phyloP scores from a whole-genome alignment of 2,329 filamentous ascomycete genomes.

The Hansfordia pulvinata region DNA sequence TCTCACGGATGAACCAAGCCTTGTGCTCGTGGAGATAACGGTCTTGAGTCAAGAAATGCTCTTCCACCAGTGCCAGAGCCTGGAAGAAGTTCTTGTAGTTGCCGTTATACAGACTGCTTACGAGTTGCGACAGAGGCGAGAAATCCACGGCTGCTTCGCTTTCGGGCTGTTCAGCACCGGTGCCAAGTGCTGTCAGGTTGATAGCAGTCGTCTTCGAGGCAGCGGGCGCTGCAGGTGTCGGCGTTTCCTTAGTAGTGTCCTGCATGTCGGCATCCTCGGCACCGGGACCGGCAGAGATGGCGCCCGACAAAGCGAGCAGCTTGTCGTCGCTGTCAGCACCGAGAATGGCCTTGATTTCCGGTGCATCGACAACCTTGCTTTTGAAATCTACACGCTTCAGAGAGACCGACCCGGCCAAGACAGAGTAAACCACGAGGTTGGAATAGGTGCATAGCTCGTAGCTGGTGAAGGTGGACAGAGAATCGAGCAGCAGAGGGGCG shows the following conservation, averaged over 20 bases:
- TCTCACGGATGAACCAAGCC: conserved; percentile 95
- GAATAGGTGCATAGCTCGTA: conserved; percentile 98
- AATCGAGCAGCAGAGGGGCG: conserved; percentile 88
- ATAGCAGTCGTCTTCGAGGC: conserved; percentile 47
- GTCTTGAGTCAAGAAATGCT: conserved; percentile 86
- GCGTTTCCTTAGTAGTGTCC: conserved; percentile 39
- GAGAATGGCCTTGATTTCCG: conserved; percentile 94
- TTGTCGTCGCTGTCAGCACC: conserved; percentile 75
- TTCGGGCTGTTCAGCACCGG: conserved; percentile 56
- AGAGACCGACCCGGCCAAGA: conserved; percentile 85
- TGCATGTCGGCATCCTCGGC: conserved; percentile 63
- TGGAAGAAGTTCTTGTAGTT: conserved; percentile 92
- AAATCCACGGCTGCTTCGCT: conserved; percentile 80
- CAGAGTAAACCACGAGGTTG: conserved; percentile 85
- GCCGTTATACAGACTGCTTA: conserved; percentile 83
- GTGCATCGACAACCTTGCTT: conserved; percentile 94
- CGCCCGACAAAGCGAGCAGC: conserved; percentile 66
- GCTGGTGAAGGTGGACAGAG: conserved; percentile 93
- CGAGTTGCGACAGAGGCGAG: conserved; percentile 71
- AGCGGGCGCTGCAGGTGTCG: conserved; percentile 37
- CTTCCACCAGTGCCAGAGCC: conserved; percentile 79
- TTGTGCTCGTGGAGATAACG: conserved; percentile 93
- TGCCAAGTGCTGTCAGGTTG: conserved; percentile 76
- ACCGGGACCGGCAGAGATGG: conserved; percentile 67
- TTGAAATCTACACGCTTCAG: conserved; percentile 98